Evolutionary conservation across 352 stramenopile genomes (phyloP).

Genomic region (Thraustochytrium striatum): DNA sequence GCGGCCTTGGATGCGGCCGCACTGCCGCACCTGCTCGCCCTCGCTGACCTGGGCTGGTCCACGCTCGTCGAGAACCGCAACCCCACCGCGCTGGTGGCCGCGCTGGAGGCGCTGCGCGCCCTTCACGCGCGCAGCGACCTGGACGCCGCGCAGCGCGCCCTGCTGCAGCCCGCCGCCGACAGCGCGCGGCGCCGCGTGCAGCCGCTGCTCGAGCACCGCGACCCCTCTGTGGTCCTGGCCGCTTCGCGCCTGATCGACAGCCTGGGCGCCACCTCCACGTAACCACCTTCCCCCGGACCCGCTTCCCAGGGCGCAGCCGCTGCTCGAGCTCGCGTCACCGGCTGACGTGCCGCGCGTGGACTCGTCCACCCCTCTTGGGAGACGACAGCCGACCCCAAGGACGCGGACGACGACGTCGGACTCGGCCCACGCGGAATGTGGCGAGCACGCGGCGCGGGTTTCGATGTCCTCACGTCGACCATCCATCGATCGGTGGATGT

Average conservation of each 20-base stretch:
- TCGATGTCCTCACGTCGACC: no score
- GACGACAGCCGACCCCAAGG: no score
- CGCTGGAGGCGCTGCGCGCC: conserved; percentile 4
- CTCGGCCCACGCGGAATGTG: no score
- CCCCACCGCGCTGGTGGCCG: conserved; percentile 10
- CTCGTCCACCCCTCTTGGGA: no score
- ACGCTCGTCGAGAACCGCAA: conserved; percentile 28
- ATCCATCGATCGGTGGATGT: no score
- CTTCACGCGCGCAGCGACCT: neutral
- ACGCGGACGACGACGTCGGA: no score
- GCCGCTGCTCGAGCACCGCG: conserved; percentile 21
- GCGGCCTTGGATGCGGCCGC: neutral
- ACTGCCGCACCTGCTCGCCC: neutral
- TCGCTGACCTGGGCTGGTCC: neutral
- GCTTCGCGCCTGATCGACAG: neutral
- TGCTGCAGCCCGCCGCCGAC: neutral
- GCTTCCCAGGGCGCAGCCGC: neutral
- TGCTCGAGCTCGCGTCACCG: neutral
- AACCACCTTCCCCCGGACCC: neutral
- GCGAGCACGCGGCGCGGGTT: no score
- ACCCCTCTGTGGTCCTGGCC: conserved; percentile 4
- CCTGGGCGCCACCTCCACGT: neutral
- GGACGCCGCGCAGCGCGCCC: neutral
- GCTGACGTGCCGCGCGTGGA: neutral
- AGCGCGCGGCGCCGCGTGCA: neutral